Conservation (phyloP, 306 rosid species). For the Macrotyloma uniflorum region DNA sequence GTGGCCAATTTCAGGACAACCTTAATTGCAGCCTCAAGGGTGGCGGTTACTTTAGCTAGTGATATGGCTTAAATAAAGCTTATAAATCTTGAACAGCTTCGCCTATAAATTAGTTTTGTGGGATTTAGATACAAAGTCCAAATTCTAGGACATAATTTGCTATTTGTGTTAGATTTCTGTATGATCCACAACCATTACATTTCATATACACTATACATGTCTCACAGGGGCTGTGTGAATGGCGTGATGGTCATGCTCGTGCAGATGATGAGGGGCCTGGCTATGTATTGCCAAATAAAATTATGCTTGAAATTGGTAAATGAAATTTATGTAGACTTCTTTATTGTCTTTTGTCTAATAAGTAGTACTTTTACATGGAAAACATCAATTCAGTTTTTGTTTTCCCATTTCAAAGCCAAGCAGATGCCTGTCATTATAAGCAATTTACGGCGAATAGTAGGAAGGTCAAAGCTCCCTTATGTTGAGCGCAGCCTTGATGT, state of each 20-base stretch:
- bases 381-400: slow-evolving; percentile 13
- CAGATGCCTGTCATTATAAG: slow-evolving; percentile 78
- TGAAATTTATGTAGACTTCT: slow-evolving; percentile 31
- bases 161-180: slow-evolving; percentile 25
- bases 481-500: slow-evolving; percentile 78
- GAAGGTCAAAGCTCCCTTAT: slow-evolving; percentile 65
- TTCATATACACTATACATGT: slow-evolving; percentile 25
- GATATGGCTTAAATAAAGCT: background rate
- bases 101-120: too few species aligned
- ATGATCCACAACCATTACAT: background rate
- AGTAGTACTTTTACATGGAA: background rate
- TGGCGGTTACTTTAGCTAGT: background rate
- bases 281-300: slow-evolving; percentile 82
- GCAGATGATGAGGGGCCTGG: slow-evolving; percentile 96
- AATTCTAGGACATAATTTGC: too few species aligned
- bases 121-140: too few species aligned
- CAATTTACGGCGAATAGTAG: slow-evolving; percentile 62
- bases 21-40: background rate
- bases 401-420: slow-evolving; percentile 65
- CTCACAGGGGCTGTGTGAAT: slow-evolving; percentile 83
- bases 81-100: too few species aligned
- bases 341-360: slow-evolving; percentile 6
- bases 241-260: slow-evolving; percentile 91
- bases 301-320: slow-evolving; percentile 85
- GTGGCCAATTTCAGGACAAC: background rate